These are phyloP conservation scores for Kalaharituber pfeilii DNA, from an alignment of 2,329 filamentous ascomycete genomes.

Conservation along the genomic window DNA sequence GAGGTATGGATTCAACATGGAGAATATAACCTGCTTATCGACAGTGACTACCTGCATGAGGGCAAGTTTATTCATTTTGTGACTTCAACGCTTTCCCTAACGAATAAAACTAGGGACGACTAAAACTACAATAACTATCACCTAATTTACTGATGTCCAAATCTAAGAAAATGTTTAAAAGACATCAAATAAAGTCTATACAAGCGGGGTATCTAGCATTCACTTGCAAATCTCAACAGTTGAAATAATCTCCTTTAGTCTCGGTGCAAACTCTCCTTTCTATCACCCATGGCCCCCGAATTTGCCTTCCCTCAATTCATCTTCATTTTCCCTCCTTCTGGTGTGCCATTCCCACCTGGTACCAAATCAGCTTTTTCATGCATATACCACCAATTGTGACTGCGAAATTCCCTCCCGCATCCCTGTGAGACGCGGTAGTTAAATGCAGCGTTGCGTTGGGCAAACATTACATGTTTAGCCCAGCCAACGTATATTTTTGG, in stretches of 20 bases:
- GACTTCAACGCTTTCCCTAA: no score
- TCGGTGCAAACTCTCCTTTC: slow-evolving; percentile 6
- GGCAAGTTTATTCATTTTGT: no score
- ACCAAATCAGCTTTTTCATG: slow-evolving; percentile 8
- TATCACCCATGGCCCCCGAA: slow-evolving; percentile 10
- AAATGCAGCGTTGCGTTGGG: slow-evolving; percentile 10
- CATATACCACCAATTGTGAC: slow-evolving; percentile 6
- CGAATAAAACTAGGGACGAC: no score
- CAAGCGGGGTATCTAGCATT: no score
- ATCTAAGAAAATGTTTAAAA: no score
- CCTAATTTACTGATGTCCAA: no score
- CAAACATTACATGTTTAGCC: slow-evolving; percentile 17
- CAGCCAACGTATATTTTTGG: slow-evolving; percentile 18
- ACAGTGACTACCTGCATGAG: no score
- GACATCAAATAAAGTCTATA: no score
- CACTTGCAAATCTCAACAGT: background rate
- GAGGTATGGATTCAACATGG: no score
- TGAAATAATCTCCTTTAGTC: slow-evolving; percentile 10
- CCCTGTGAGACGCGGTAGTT: slow-evolving; percentile 11
- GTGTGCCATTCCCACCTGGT: slow-evolving; percentile 5
- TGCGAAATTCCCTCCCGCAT: slow-evolving; percentile 13
- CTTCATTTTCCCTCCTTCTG: slow-evolving; percentile 5
- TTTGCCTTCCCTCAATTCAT: slow-evolving; percentile 13
- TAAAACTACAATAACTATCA: no score
- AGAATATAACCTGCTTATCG: no score